phyloP scores from a whole-genome alignment of 2,329 filamentous ascomycete species.

The Ophiocordyceps robertsii region DNA sequence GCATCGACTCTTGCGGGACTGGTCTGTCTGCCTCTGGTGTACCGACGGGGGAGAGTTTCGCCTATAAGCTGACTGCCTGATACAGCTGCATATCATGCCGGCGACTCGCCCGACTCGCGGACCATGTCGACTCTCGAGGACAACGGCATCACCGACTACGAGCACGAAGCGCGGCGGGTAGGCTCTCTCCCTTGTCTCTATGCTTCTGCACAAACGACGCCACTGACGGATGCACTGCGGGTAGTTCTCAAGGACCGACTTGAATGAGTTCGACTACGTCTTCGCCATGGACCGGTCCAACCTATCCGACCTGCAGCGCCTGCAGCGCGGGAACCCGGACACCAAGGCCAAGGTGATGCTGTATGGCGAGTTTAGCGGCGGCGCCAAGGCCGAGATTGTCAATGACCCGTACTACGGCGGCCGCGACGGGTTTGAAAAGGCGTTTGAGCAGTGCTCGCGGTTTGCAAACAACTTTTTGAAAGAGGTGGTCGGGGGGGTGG shows the following conservation, averaged over 20 bases:
- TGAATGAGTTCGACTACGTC: constrained; percentile 79
- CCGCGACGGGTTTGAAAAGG: constrained; percentile 63
- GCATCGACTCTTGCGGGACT: constrained; percentile 83
- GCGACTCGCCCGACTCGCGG: constrained; percentile 63
- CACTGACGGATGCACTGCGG: not conserved
- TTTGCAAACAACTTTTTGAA: constrained; percentile 68
- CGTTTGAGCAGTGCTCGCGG: constrained; percentile 70
- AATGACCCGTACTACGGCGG: constrained; percentile 91
- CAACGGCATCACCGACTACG: constrained; percentile 66
- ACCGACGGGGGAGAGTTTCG: not conserved
- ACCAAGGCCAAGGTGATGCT: constrained; percentile 57
- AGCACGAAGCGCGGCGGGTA: constrained; percentile 65
- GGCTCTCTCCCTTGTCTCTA: constrained; percentile 4
- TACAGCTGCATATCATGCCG: constrained; percentile 66
- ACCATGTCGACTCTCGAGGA: constrained; percentile 66
- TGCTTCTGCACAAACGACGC: not conserved
- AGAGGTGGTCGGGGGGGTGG: constrained; percentile 26
- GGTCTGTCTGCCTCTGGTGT: constrained; percentile 20
- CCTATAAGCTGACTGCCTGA: not conserved
- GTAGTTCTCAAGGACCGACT: constrained; percentile 52
- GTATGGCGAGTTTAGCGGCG: constrained; percentile 71
- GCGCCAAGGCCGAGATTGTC: constrained; percentile 52
- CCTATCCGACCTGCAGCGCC: constrained; percentile 51
- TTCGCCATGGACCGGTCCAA: constrained; percentile 90
- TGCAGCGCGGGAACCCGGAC: constrained; percentile 43